Percentiles rank a stretch among this genome's conserved stretches.
Evolutionary conservation across 2,329 filamentous ascomycete species (phyloP).

Genomic region (Stemphylium lycopersici): DNA sequence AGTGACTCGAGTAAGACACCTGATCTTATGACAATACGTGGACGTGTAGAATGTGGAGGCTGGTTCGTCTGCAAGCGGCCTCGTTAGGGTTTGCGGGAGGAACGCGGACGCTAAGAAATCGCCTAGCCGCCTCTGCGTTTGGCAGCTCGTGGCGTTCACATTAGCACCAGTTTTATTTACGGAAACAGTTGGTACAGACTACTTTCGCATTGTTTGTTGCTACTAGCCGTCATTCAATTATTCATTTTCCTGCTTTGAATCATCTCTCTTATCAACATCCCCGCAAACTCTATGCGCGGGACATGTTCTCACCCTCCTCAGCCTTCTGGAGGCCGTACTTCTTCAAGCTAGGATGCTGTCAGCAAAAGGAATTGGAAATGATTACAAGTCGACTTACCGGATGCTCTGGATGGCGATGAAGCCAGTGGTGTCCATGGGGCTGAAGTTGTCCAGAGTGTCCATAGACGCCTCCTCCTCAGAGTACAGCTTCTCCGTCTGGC

Average conservation of each 20-base stretch:
- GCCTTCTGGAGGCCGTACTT: slow-evolving; percentile 49
- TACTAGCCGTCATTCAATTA: background rate
- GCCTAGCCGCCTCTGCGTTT: background rate
- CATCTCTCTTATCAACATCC: background rate
- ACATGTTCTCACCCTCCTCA: slow-evolving; percentile 43
- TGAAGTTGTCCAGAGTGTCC: slow-evolving; percentile 74
- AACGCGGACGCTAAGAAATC: background rate
- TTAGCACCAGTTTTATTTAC: background rate
- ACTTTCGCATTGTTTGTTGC: background rate
- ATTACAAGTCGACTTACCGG: slow-evolving; percentile 14
- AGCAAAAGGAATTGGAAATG: background rate
- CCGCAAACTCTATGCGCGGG: slow-evolving; percentile 22
- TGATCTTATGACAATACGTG: background rate
- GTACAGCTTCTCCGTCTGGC: slow-evolving; percentile 73
- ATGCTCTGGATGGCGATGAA: slow-evolving; percentile 75
- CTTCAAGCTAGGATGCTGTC: slow-evolving; percentile 42
- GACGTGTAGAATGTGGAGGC: background rate
- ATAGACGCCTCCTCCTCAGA: slow-evolving; percentile 69
- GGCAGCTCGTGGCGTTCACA: background rate
- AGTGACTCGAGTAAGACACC: too few relatives aligned
- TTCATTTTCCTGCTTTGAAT: background rate
- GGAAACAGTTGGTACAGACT: background rate
- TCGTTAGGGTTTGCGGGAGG: background rate
- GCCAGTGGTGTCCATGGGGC: slow-evolving; percentile 68
- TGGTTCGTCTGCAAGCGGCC: background rate